These are phyloP conservation scores for Silene uniflora DNA, from an alignment of 148 eudicot species.

Conservation along the genomic window DNA sequence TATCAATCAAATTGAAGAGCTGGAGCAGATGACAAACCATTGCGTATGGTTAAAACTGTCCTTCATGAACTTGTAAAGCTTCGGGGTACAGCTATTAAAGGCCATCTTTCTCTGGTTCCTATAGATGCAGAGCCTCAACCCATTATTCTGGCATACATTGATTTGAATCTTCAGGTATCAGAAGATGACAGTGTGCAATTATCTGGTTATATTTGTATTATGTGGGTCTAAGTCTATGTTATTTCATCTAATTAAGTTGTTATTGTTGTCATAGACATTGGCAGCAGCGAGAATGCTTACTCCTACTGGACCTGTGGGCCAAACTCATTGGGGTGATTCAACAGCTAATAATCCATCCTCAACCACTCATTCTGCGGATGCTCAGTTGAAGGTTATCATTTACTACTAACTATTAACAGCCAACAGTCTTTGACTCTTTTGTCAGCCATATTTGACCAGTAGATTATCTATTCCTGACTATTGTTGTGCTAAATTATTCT, in stretches of 20 bases:
- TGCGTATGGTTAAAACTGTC: conserved; percentile 98
- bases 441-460: background rate
- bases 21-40: conserved; percentile 97
- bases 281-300: conserved; percentile 99
- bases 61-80: conserved; percentile 98
- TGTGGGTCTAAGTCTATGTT: too few relatives aligned
- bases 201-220: background rate
- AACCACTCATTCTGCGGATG: conserved; percentile 79
- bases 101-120: conserved; percentile 95
- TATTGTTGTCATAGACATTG: conserved; percentile 49
- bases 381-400: conserved; percentile 66
- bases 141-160: conserved; percentile 95
- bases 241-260: background rate
- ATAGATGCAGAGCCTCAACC: conserved; percentile 97
- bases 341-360: conserved; percentile 71
- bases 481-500: conserved; percentile 3
- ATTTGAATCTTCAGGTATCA: conserved; percentile 90
- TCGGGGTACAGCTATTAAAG: conserved; percentile 94
- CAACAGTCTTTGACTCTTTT: background rate
- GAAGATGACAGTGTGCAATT: background rate
- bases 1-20: conserved; percentile 44
- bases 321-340: conserved; percentile 93
- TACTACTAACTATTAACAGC: too few relatives aligned
- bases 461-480: background rate
- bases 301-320: conserved; percentile 86